Percentiles rank a stretch among this genome's conserved stretches.
These are phyloP conservation scores for Penicillium goetzii DNA, from an alignment of 495 filamentous ascomycete genomes.

Conservation along the genomic window DNA sequence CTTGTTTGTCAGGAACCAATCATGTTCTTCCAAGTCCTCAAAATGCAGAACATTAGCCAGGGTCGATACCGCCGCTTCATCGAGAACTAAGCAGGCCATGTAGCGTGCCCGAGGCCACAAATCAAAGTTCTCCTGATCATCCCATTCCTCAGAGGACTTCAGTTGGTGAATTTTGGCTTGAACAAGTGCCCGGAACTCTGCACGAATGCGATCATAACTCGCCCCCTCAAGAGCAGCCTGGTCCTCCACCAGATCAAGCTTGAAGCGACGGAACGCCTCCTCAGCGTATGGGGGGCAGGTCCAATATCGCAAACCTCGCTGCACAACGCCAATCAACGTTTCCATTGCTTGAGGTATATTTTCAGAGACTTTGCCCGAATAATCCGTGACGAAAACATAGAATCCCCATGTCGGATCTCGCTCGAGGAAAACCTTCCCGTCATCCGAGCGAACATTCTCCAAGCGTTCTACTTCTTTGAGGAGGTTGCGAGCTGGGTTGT, in stretches of 20 bases:
- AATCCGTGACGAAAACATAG: neutral
- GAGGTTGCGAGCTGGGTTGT: neutral
- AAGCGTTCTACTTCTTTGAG: neutral
- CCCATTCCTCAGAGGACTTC: neutral
- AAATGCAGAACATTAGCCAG: neutral
- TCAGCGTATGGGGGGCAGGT: neutral
- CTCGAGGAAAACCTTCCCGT: neutral
- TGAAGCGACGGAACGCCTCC: neutral
- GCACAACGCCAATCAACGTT: neutral
- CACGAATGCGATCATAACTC: neutral
- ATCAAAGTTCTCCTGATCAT: neutral
- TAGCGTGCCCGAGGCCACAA: neutral
- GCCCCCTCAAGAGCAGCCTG: neutral
- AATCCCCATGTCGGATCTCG: conserved; percentile 2
- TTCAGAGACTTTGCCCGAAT: neutral
- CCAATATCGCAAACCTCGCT: neutral
- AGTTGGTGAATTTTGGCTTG: neutral
- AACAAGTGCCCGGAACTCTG: neutral
- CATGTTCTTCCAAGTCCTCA: neutral
- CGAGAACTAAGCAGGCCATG: neutral
- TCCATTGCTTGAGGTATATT: neutral
- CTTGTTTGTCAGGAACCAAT: neutral
- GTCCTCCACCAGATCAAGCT: neutral
- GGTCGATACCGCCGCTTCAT: neutral
- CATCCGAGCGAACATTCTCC: neutral